Conservation (phyloP, 345 rosid genomes). For the Corchorus capsularis region DNA sequence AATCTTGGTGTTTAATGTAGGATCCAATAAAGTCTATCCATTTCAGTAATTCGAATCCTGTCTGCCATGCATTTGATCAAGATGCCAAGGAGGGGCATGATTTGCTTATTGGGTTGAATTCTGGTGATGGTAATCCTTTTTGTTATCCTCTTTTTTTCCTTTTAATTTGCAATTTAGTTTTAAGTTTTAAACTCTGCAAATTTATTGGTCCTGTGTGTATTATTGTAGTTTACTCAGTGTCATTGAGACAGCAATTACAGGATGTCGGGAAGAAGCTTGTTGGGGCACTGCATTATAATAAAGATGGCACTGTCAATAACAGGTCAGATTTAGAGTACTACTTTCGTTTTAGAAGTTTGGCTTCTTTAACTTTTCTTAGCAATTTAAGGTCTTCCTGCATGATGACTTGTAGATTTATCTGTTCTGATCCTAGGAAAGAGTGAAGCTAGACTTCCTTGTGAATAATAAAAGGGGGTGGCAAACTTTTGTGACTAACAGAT, state of each 20-base stretch:
- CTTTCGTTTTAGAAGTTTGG: neutral
- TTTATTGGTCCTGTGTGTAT: constrained; percentile 34
- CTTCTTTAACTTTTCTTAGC: neutral
- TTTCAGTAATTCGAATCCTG: constrained; percentile 89
- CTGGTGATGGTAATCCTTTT: constrained; percentile 85
- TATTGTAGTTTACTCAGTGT: constrained; percentile 90
- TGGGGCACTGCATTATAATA: constrained; percentile 93
- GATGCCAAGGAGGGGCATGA: constrained; percentile 99
- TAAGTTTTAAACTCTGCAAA: constrained; percentile 24
- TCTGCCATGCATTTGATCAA: constrained; percentile 94
- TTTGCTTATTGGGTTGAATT: constrained; percentile 84
- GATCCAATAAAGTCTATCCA: constrained; percentile 98
- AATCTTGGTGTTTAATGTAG: constrained; percentile 46
- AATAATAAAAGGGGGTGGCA: neutral
- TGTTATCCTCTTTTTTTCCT: neutral
- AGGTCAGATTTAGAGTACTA: constrained; percentile 52
- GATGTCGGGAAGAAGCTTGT: constrained; percentile 95
- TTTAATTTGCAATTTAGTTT: constrained; percentile 19
- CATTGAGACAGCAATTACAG: constrained; percentile 96
- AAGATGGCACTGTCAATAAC: constrained; percentile 90
- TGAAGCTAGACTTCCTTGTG: neutral
- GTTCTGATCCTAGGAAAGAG: neutral
- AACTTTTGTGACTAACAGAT: constrained; percentile 5
- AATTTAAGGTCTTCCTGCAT: constrained; percentile 14
- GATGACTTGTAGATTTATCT: neutral